A percentile compares a stretch with the other conserved stretches of the same genome.
phyloP scores from a whole-genome alignment of 805 yeast species.

The Cyberlindnera petersonii region DNA sequence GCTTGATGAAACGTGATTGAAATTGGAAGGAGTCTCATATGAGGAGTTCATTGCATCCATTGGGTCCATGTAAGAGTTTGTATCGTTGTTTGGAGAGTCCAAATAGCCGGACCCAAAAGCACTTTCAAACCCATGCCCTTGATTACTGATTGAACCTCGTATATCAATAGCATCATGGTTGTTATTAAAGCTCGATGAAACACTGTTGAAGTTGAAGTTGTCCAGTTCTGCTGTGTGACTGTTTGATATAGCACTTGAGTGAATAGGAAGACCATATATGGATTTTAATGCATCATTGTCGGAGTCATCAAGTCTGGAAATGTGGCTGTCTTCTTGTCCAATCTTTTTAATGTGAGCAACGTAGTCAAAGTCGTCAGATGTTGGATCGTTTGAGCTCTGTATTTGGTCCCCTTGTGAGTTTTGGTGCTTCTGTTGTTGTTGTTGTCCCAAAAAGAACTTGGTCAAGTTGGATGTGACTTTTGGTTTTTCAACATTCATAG shows the following conservation, averaged over 20 bases:
- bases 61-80: slow-evolving; percentile 27
- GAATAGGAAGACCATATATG: slow-evolving; percentile 16
- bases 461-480: slow-evolving; percentile 26
- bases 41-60: slow-evolving; percentile 25
- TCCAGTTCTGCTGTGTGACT: slow-evolving; percentile 3
- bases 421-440: slow-evolving; percentile 6
- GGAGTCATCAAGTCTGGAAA: background rate
- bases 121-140: slow-evolving; percentile 6
- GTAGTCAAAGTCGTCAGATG: slow-evolving; percentile 56
- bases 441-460: slow-evolving; percentile 20
- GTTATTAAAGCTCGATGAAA: slow-evolving; percentile 14
- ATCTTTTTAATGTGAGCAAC: slow-evolving; percentile 59
- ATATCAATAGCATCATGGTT: background rate
- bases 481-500: slow-evolving; percentile 8
- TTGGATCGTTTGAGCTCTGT: slow-evolving; percentile 34
- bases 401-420: background rate
- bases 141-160: background rate
- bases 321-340: slow-evolving; percentile 37
- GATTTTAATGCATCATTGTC: slow-evolving; percentile 8
- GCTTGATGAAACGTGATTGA: slow-evolving; percentile 17
- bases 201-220: slow-evolving; percentile 9
- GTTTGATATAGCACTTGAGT: slow-evolving; percentile 8
- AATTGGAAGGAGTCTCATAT: slow-evolving; percentile 26
- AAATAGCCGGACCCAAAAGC: slow-evolving; percentile 19
- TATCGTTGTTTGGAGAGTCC: slow-evolving; percentile 26